Conservation (phyloP, 2,329 filamentous ascomycete genomes). For the Exophiala alcalophila region DNA sequence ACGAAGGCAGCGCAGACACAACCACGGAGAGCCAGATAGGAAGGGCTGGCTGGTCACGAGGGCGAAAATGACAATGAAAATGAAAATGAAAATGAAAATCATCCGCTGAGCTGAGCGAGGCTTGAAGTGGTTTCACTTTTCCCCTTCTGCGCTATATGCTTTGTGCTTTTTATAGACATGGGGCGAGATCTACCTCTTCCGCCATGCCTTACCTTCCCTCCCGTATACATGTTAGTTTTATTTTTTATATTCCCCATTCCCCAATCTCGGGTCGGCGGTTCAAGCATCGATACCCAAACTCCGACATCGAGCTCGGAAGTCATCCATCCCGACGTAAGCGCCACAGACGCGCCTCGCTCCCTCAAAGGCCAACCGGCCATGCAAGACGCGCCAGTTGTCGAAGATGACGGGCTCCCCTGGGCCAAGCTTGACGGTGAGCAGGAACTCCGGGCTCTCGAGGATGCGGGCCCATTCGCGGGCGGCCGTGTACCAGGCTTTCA, state of each 20-base stretch:
- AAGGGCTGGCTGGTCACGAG: neutral
- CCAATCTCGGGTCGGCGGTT: too few species aligned
- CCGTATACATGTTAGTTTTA: neutral
- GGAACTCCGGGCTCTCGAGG: constrained; percentile 60
- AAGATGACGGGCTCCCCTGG: constrained; percentile 83
- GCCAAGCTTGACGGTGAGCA: constrained; percentile 77
- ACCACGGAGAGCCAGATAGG: too few species aligned
- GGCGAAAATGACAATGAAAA: neutral
- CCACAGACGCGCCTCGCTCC: constrained; percentile 87
- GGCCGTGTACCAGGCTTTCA: constrained; percentile 69
- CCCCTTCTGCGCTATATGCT: too few species aligned
- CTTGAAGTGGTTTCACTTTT: too few species aligned
- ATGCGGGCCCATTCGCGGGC: constrained; percentile 72
- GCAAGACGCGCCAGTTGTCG: constrained; percentile 92
- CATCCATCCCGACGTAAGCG: constrained; percentile 65
- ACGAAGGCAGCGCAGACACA: too few species aligned
- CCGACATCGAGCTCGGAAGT: constrained; percentile 25
- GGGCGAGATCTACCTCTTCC: too few species aligned
- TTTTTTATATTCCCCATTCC: constrained; percentile 1
- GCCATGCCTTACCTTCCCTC: too few species aligned
- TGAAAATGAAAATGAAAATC: too few species aligned
- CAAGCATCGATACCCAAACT: constrained; percentile 19
- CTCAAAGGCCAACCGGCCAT: constrained; percentile 78
- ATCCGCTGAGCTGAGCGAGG: too few species aligned
- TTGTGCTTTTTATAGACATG: too few species aligned